Evolutionary conservation across 2,329 filamentous ascomycete genomes (phyloP), one percentile per base, ranked within the genome.

Genomic region (Leptographium lundbergii): DNA sequence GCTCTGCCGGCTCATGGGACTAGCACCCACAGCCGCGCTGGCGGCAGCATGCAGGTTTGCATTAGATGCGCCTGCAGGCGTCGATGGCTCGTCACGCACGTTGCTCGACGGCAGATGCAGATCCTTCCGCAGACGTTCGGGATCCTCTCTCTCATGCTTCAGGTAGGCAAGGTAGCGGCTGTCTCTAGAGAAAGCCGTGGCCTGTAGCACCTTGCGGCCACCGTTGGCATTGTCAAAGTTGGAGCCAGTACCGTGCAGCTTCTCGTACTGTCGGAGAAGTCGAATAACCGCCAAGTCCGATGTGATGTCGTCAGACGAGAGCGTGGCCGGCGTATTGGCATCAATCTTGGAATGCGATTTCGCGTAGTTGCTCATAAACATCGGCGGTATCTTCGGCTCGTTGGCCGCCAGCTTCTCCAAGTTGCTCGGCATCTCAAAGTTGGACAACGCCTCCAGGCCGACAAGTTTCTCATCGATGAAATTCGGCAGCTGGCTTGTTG

Each of bases 201-300:
- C 75, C 66, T 83, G 77, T n/a, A 84, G 74, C 10, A 83, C 70
- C 63, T 74, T 77, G 57, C 80, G 78, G 58, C 80, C 74, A 32
- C 80, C 79, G 60, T 76, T 77, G 50, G 76, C 73, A 6, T 73
- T 71, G 60, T 81, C 77, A n/a, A 84, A 74, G 59, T 81, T 81
- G 36, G 80, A 74, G 2, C 81, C 81, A 2, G 74, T 71, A 61
- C 78, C 80, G 65, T 82, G 75, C 5, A 70, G 70, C 59, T 74
- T 71, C 65, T 81, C 77, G 63, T 83, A 85, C 63, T 79, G 76
- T 66, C 78, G 77, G 64, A 81, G 78, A 61, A 79, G 75, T 42
- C 77, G 77, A 73, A 86, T 82, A 54, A 85, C 77, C 11, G 77
- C 74, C 32, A 84, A 69, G 57, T 84, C 82, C 9, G 77, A 78